phyloP scores from a whole-genome alignment of 495 filamentous ascomycete genomes.

The Neurospora intermedia region DNA sequence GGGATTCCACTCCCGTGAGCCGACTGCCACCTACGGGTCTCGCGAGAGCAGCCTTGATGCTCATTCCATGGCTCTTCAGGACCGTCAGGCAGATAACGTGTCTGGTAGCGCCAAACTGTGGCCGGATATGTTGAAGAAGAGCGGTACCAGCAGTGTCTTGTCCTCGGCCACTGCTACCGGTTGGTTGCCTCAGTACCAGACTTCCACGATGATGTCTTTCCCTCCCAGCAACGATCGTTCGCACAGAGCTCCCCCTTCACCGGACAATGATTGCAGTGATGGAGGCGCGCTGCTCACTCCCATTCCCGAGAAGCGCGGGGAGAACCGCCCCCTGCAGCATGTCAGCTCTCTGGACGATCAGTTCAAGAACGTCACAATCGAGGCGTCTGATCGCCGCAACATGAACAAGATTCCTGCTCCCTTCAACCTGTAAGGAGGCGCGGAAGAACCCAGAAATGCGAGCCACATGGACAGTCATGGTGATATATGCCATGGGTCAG shows the following conservation, averaged over 20 bases:
- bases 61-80: conserved; percentile 4
- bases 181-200: conserved; percentile 32
- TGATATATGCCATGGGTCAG: not conserved
- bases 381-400: conserved; percentile 7
- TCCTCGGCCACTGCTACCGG: conserved; percentile 38
- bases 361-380: conserved; percentile 16
- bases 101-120: conserved; percentile 22
- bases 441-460: not conserved
- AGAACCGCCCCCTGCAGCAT: conserved; percentile 29
- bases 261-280: conserved; percentile 16
- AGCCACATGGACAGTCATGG: not conserved
- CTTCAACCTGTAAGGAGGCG: not conserved
- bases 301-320: conserved; percentile 25
- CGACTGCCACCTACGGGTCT: too few species aligned
- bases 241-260: conserved; percentile 2
- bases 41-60: too few species aligned
- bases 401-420: not conserved
- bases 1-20: too few species aligned
- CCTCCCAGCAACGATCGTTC: not conserved
- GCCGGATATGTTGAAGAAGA: conserved; percentile 34
- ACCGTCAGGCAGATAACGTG: conserved; percentile 13
- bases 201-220: not conserved
- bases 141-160: conserved; percentile 30
- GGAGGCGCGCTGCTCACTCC: conserved; percentile 12
- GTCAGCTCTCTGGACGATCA: conserved; percentile 19